Base-by-base conservation (phyloP, 1,139 yeast species). In the Kluyveromyces sp. region DNA sequence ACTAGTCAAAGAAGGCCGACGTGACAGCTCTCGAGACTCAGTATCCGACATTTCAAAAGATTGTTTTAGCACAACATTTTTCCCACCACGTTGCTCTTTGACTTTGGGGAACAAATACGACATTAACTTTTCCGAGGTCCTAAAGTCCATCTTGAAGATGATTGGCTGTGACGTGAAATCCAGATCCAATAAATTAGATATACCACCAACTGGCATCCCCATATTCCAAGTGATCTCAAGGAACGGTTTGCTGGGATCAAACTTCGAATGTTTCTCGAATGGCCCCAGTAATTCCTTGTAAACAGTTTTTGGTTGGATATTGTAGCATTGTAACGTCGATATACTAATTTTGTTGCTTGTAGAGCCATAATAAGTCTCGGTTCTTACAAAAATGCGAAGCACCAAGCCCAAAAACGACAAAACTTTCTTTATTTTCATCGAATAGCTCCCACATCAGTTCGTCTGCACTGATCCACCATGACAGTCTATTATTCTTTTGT, bases 151-250 rank as follows among this genome's bases (percentile, higher is more conserved):
- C 57, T 84, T 88, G 33, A 89, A 68, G 53, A 79, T 77, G 46
- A 88, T 61, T 0, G 97, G 96, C 52, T 78, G 79, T 35, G 86
- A 61, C 3, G 68, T 56, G 39, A 78, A 69, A 10, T 68, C 66
- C 49, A 79, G 69, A 39, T 74, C 69, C 27, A 74, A 76, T 55
- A 89, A 67, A 31, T 87, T 79, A 0, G 82, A 74, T 42, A 89
- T 89, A 2, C 97, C 97, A 4, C 96, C 97, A 46, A 89, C 85
- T 0, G 95, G 87, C 36, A 78, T 81, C 41, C 83, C 70, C 75
- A 83, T 73, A 6, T 77, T 74, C 97, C 97, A 89, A 15, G 73
- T 70, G 44, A 84, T 69, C 34, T 70, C 65, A 8, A 86, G 68
- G 53, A 86, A 61, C 7, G 70, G 67, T 36, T 52, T 49, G 7